Conservation (phyloP, 495 filamentous ascomycete genomes). For the Platismatia glauca region DNA sequence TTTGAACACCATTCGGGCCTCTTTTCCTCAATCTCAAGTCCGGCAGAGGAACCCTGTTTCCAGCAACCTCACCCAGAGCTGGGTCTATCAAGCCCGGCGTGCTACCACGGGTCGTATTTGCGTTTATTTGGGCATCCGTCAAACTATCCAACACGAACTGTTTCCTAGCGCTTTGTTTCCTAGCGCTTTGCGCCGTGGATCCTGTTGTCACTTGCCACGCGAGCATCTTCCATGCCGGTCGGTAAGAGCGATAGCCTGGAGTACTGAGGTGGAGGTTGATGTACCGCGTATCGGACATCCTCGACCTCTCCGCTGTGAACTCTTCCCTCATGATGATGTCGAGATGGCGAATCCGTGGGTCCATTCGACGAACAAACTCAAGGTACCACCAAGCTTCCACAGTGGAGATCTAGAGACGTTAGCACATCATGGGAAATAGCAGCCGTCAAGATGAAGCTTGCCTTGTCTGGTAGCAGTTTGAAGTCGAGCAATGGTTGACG, state of each 20-base stretch:
- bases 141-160: not conserved
- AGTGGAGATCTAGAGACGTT: slow-evolving; percentile 1
- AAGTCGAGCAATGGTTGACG: not conserved
- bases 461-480: not conserved
- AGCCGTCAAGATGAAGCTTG: not conserved
- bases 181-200: not conserved
- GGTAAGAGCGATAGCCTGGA: not conserved
- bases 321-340: slow-evolving; percentile 10
- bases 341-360: not conserved
- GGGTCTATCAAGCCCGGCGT: not conserved
- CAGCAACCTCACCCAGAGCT: not conserved
- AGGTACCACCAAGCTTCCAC: slow-evolving; percentile 6
- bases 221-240: not conserved
- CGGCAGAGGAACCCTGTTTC: not conserved
- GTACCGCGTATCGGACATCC: not conserved
- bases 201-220: not conserved
- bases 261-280: not conserved
- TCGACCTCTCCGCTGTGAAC: not conserved
- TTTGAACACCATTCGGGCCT: not conserved
- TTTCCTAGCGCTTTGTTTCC: not conserved
- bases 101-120: not conserved
- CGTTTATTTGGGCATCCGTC: not conserved
- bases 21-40: not conserved
- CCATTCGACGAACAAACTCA: slow-evolving; percentile 7
- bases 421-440: not conserved